These are phyloP conservation scores for Glebionis coronaria DNA, from an alignment of 129 eudicot genomes.

Conservation along the genomic window DNA sequence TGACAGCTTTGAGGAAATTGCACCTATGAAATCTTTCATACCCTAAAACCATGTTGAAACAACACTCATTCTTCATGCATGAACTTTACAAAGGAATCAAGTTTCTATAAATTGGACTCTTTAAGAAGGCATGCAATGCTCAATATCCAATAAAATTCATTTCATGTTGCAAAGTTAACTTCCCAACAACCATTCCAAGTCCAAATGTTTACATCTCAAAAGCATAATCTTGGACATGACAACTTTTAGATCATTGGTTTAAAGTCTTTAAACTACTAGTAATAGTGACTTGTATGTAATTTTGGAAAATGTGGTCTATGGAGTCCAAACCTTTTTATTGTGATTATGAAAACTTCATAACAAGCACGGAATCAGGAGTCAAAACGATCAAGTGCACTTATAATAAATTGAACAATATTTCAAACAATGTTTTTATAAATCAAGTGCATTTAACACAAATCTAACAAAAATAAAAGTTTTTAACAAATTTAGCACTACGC, in stretches of 20 bases:
- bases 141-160: conserved; percentile 36
- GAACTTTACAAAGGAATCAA: conserved; percentile 19
- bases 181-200: conserved; percentile 26
- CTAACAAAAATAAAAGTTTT: too few species aligned
- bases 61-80: conserved; percentile 26
- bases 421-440: too few species aligned
- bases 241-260: conserved; percentile 3
- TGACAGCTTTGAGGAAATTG: conserved; percentile 24
- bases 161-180: conserved; percentile 28
- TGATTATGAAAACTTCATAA: too few species aligned
- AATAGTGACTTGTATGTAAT: not conserved
- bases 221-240: conserved; percentile 4
- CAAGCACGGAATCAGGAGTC: too few species aligned
- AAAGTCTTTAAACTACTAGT: not conserved
- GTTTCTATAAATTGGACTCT: conserved; percentile 33
- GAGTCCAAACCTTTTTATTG: not conserved
- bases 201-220: conserved; percentile 30
- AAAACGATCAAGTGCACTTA: too few species aligned
- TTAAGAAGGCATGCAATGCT: conserved; percentile 37
- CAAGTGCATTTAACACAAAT: too few species aligned
- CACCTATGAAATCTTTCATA: conserved; percentile 28
- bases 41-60: conserved; percentile 35
- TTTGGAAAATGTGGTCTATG: not conserved
- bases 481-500: too few species aligned
- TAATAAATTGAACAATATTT: too few species aligned